These are phyloP conservation scores for Leishmania guyanensis DNA, from an alignment of 208 protist species.

Conservation along the genomic window DNA sequence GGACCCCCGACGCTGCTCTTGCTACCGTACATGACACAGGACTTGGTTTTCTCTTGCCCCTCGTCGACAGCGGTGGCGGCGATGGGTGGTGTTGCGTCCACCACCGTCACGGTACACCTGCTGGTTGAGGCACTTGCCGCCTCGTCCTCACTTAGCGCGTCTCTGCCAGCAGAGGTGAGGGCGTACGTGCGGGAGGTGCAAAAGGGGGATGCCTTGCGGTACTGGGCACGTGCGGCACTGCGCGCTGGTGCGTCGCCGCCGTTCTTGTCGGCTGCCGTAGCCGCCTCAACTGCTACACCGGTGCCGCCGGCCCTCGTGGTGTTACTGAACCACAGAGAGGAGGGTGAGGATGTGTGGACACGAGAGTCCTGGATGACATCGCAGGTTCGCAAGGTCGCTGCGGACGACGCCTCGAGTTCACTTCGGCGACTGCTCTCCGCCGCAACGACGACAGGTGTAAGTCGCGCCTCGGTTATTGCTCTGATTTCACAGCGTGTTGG, in stretches of 20 bases:
- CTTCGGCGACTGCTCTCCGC: background rate
- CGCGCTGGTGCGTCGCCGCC: constrained; percentile 15
- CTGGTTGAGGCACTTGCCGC: constrained; percentile 13
- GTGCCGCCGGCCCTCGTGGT: background rate
- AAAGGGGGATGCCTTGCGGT: background rate
- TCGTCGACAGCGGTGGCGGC: background rate
- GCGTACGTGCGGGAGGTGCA: constrained; percentile 26
- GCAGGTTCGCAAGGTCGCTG: background rate
- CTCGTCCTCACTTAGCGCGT: background rate
- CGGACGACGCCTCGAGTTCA: background rate
- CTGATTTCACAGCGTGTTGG: background rate
- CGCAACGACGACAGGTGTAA: background rate
- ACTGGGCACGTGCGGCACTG: constrained; percentile 20
- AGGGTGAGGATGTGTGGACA: constrained; percentile 6
- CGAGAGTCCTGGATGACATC: background rate
- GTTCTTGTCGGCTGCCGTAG: constrained; percentile 22
- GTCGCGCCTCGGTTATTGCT: background rate
- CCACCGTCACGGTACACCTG: constrained; percentile 5
- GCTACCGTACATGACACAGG: constrained; percentile 29
- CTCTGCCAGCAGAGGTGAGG: constrained; percentile 21
- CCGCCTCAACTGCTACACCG: constrained; percentile 10
- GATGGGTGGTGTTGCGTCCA: background rate
- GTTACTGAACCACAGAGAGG: constrained; percentile 7
- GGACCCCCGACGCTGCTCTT: background rate
- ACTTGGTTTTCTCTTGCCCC: constrained; percentile 7